Base-by-base conservation (phyloP, 75 land plant species). In the Cunninghamia lanceolata region DNA sequence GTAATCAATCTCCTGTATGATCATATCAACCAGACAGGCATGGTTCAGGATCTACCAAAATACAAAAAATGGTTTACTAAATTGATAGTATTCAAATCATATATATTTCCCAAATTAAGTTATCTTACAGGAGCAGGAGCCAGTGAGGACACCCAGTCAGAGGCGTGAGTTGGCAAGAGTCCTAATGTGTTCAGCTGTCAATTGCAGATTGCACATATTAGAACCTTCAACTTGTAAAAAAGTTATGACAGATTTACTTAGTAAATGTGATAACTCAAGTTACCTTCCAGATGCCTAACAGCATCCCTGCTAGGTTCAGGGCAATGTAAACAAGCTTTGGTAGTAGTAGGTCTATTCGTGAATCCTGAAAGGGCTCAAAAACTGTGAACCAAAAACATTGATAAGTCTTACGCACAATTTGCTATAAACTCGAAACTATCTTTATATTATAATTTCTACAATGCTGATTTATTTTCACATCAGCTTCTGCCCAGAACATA, bases 261-360 rank as follows among this genome's bases (percentile, higher is more conserved):
- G 15, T 70, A 42, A 74, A 47, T 84, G 11, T 34, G 2, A 86
- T 76, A 88, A 45, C 66, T 28, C 54, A 30, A 39, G 85, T 85
- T n/a, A 97, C 99, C 99, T 98, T 98, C 96, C 96, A 98, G 25
- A 98, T 82, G 66, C 99, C 99, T 79, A 98, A 82, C 79, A 89
- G 92, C 54, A 98, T 34, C 50, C 90, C 96, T 36, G 88, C 95
- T 88, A 98, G 77, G 85, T 98, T 98, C 77, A 98, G 88, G 50
- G 92, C 96, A 87, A 93, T 94, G 82, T 90, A 95, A n/a, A 95
- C 85, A 84, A 98, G 56, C 89, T 96, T 98, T 10, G 99, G 99
- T 35, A 89, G 90, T 83, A 93, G 87, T 36, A 89, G 91, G 86
- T 98, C 96, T 35, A 96, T 94, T 71, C 90, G 93, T 70, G 90